These are phyloP conservation scores for Umbelopsis sp. DNA, from an alignment of 192 early-diverging fungal species.

Conservation along the genomic window DNA sequence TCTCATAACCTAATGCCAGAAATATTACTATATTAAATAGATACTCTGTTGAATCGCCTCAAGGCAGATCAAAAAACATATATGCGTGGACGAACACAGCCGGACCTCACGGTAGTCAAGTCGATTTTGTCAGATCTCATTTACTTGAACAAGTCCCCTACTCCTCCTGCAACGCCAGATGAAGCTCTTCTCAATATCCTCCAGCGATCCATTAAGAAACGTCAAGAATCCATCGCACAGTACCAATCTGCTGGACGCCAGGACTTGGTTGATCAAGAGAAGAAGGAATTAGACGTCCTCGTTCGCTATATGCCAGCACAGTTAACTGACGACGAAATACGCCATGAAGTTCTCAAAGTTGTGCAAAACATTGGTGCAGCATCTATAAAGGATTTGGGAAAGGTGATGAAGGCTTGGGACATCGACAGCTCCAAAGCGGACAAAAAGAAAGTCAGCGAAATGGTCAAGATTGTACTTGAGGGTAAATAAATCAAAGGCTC, in stretches of 20 bases:
- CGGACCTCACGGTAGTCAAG: slow-evolving; percentile 62
- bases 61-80: slow-evolving; percentile 80
- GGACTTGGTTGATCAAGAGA: slow-evolving; percentile 76
- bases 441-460: slow-evolving; percentile 74
- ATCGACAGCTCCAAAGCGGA: slow-evolving; percentile 72
- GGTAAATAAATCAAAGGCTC: background rate
- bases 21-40: background rate
- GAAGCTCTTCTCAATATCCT: slow-evolving; percentile 66
- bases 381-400: slow-evolving; percentile 77
- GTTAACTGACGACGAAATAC: slow-evolving; percentile 75
- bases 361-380: slow-evolving; percentile 57
- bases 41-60: slow-evolving; percentile 43
- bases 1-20: background rate
- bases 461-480: slow-evolving; percentile 63
- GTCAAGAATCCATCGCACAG: slow-evolving; percentile 72
- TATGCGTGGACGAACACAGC: slow-evolving; percentile 78
- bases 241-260: slow-evolving; percentile 67
- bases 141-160: slow-evolving; percentile 72
- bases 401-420: slow-evolving; percentile 81
- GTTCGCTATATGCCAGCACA: slow-evolving; percentile 77
- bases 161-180: slow-evolving; percentile 49
- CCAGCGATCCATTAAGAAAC: slow-evolving; percentile 80
- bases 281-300: slow-evolving; percentile 68
- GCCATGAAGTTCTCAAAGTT: slow-evolving; percentile 52
- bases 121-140: slow-evolving; percentile 77